phyloP scores from a whole-genome alignment of 345 rosid genomes.

The Tarenaya hassleriana region DNA sequence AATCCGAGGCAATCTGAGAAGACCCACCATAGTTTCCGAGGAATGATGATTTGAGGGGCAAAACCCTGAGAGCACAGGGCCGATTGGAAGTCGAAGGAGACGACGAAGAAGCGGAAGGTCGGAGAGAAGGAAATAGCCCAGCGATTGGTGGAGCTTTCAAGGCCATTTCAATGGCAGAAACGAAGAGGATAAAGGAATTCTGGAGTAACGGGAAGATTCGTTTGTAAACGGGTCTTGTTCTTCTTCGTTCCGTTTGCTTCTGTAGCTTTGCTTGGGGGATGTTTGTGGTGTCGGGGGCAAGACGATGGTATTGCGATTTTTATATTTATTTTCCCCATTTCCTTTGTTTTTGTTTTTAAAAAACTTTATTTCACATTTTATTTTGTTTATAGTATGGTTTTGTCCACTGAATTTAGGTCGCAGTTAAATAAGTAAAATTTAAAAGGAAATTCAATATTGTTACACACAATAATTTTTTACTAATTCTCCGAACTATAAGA shows the following conservation, averaged over 20 bases:
- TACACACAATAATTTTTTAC: no score
- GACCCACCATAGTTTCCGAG: constrained; percentile 26
- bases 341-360: neutral
- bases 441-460: no score
- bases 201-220: no score
- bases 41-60: constrained; percentile 36
- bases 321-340: neutral
- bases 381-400: no score
- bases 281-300: constrained; percentile 23
- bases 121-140: constrained; percentile 33
- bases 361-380: neutral
- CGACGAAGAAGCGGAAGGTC: constrained; percentile 20
- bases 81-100: constrained; percentile 22
- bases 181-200: neutral
- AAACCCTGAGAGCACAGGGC: constrained; percentile 18
- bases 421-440: no score
- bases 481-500: no score
- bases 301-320: constrained; percentile 8
- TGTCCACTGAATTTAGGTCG: no score
- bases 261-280: constrained; percentile 18
- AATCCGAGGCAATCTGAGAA: neutral
- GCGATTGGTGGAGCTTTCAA: constrained; percentile 37
- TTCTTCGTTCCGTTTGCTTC: constrained; percentile 1
- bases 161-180: constrained; percentile 31
- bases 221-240: constrained; percentile 5